Evolutionary conservation across 1,139 yeast genomes (phyloP), one percentile per base, ranked within the genome.

Genomic region (Wickerhamomyces sp.): DNA sequence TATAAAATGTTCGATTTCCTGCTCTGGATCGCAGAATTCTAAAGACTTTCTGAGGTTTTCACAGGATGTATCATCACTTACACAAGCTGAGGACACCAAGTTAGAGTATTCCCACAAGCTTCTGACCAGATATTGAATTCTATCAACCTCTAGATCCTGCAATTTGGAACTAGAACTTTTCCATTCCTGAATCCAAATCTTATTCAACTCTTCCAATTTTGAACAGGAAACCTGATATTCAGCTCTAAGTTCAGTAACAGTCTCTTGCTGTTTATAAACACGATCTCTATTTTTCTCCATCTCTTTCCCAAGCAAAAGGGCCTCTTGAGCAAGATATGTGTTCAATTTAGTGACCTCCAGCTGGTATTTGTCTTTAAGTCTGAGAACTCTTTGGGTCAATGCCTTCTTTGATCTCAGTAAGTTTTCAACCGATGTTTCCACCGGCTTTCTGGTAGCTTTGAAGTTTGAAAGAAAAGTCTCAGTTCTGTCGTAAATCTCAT

Each of bases 81-180:
- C 93, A 61, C 95, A 88, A 7, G 83, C 74, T 0, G 89, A 75
- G 6, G 95, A 87, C 11, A 85, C 72, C 44, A 82, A 74, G 62
- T 89, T 89, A 45, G 95, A 83, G 62, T 76, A 91, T 39, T 83
- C 85, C 84, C 96, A 94, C 52, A 94, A 66, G 58, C 84, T 87
- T 15, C 85, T 72, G 58, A 90, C 88, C 47, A 88, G 62, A 49
- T 83, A 76, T 56, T 85, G 85, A 45, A 90, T 79, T 52, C 96
- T 75, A 57, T 87, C 90, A 43, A 79, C 78, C 61, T 93, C 99
- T 52, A 88, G 67, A 49, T 73, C 79, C 64, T 91, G 95, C 50
- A 88, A 73, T 54, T 80, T 81, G 51, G 75, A 79, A 39, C 91
- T 76, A 0, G 88, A 73, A 23, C 72, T 66, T 45, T 76, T 73